Evolutionary conservation across 148 eudicot genomes (phyloP).

Genomic region (Chenopodium suecicum): DNA sequence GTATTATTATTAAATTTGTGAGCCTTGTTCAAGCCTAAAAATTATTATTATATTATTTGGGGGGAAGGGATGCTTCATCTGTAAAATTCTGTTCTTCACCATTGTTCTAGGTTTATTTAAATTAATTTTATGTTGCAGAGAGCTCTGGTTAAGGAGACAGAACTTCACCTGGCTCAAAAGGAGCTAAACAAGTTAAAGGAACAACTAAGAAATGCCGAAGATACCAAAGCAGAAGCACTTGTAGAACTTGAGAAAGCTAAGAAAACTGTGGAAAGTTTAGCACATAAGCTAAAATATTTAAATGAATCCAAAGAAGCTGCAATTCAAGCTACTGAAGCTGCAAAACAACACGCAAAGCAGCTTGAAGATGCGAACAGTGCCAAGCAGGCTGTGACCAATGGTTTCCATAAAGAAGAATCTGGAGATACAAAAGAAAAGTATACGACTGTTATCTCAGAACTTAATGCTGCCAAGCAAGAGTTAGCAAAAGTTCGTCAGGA

Average conservation of each 20-base stretch:
- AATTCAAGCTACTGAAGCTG: slow-evolving; percentile 51
- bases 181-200: slow-evolving; percentile 80
- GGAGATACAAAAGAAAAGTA: slow-evolving; percentile 50
- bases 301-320: slow-evolving; percentile 66
- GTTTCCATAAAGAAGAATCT: slow-evolving; percentile 38
- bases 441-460: slow-evolving; percentile 44
- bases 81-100: not conserved
- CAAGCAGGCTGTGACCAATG: slow-evolving; percentile 27
- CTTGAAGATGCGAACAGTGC: slow-evolving; percentile 44
- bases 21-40: not conserved
- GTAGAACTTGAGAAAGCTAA: slow-evolving; percentile 70
- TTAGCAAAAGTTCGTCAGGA: slow-evolving; percentile 61
- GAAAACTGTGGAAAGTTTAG: slow-evolving; percentile 55
- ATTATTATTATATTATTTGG: too few species aligned
- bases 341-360: slow-evolving; percentile 46
- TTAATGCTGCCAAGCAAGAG: slow-evolving; percentile 67
- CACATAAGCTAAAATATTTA: slow-evolving; percentile 50
- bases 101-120: not conserved
- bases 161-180: slow-evolving; percentile 72
- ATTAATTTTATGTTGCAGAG: slow-evolving; percentile 44
- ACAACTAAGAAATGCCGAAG: slow-evolving; percentile 70
- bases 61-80: not conserved
- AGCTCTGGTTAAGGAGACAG: slow-evolving; percentile 71
- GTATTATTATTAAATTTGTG: not conserved
- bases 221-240: slow-evolving; percentile 73